Evolutionary conservation across 768 basidiomycete species (phyloP).

Genomic region (Kwoniella sp.): DNA sequence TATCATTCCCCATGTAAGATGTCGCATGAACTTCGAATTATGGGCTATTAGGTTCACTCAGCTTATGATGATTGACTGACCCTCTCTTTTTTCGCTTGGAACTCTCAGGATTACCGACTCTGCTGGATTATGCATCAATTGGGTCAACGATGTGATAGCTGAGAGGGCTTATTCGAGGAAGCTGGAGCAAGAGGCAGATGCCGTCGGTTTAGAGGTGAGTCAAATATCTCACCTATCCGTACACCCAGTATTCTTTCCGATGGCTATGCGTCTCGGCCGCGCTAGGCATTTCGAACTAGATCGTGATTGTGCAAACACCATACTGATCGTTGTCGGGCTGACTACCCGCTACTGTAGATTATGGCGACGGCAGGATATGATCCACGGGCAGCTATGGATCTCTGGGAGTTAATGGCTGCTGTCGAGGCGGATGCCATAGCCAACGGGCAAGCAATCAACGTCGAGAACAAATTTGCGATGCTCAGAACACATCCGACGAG

Average conservation of each 20-base stretch:
- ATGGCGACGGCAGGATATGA: conserved; percentile 60
- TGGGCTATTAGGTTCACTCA: no score
- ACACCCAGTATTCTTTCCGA: no score
- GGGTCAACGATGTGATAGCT: conserved; percentile 57
- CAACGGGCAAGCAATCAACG: conserved; percentile 43
- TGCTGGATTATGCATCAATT: conserved; percentile 56
- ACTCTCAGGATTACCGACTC: conserved; percentile 56
- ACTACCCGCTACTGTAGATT: conserved; percentile 38
- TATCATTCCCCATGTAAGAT: conserved; percentile 58
- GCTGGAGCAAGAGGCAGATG: conserved; percentile 59
- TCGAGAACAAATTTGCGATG: conserved; percentile 55
- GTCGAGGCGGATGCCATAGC: conserved; percentile 57
- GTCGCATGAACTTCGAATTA: neutral
- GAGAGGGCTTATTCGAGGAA: conserved; percentile 58
- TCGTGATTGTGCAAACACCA: no score
- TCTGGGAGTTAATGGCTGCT: conserved; percentile 59
- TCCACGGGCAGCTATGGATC: conserved; percentile 56
- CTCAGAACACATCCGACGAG: conserved; percentile 59
- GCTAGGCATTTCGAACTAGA: no score
- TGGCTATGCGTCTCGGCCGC: no score
- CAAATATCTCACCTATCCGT: no score
- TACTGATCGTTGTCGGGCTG: neutral
- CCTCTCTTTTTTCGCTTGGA: no score
- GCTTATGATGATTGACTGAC: no score
- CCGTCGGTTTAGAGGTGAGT: conserved; percentile 57